These are phyloP conservation scores for Penicillium hesseltinei DNA, from an alignment of 2,329 filamentous ascomycete genomes.

Conservation along the genomic window DNA sequence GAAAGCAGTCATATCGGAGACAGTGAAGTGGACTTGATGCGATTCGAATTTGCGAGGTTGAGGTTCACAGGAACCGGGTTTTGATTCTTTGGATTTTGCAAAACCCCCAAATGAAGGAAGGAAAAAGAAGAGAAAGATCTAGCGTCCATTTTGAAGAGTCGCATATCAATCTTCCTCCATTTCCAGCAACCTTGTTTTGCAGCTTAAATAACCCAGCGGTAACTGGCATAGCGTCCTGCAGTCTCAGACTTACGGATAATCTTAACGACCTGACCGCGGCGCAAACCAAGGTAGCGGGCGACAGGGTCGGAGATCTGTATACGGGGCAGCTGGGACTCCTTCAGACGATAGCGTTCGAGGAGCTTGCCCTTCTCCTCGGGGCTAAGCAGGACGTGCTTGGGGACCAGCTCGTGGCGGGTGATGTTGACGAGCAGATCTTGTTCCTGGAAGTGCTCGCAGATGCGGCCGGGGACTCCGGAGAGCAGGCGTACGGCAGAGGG, in stretches of 20 bases:
- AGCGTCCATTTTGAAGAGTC: not conserved
- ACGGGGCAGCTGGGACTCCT: slow-evolving; percentile 93
- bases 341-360: slow-evolving; percentile 85
- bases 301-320: slow-evolving; percentile 92
- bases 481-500: slow-evolving; percentile 85
- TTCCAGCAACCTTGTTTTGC: not conserved
- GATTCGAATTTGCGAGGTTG: slow-evolving; percentile 4
- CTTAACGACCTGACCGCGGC: slow-evolving; percentile 93
- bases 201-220: slow-evolving; percentile 63
- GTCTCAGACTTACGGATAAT: slow-evolving; percentile 96
- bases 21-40: slow-evolving; percentile 9
- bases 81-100: not conserved
- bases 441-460: slow-evolving; percentile 94
- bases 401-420: slow-evolving; percentile 94
- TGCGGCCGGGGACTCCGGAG: slow-evolving; percentile 70
- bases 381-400: slow-evolving; percentile 86
- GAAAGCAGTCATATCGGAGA: not conserved
- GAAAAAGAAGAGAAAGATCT: not conserved
- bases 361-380: slow-evolving; percentile 84
- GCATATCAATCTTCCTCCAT: not conserved
- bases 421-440: slow-evolving; percentile 97
- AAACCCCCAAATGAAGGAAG: not conserved
- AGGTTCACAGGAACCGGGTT: not conserved
- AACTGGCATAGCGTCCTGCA: slow-evolving; percentile 93
- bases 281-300: slow-evolving; percentile 84